Evolutionary conservation across 768 basidiomycete genomes (phyloP), one percentile per base, ranked within the genome.

Genomic region (Boletus tylopilopsis): DNA sequence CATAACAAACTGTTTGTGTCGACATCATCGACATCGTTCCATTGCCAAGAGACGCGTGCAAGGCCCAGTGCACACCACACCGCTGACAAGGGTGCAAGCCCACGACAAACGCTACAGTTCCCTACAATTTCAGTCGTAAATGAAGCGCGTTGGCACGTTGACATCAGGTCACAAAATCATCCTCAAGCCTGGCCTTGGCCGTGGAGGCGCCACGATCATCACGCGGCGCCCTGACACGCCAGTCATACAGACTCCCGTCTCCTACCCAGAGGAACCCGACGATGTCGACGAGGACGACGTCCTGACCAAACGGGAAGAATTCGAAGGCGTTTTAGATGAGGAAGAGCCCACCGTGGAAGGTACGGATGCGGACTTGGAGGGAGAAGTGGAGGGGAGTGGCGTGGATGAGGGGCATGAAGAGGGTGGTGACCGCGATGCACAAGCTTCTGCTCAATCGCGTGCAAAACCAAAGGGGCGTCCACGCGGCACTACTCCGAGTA

Each of bases 381-480:
- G 55, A 0, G 70, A 67, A 19, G 68, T 56, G 34, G 69, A 62
- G 22, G 70, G 61, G 45, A 69, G 69, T 43, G 65, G 62, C 1
- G 54, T 54, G 15, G 59, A 59, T 23, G 72, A 68, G 4, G 58
- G 57, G 6, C 61, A 64, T 16, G 65, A 63, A 4, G 68, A 63
- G n/a, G 60, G 61, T 33, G 67, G 51, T 22, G 76, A 73, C 33
- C 67, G 68, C 33, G 70, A 71, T 7, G 62, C 58, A 45, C 64
- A 56, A 42, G 52, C 67, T 23, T 62, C 62, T 5, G 61, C 64
- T 34, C 60, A 73, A 23, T 50, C 71, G 47, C 55, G 76, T 51
- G 66, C 70, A 40, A 58, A 70, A 50, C 69, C 78, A 36, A 56
- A 71, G 52, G 67, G 72, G 36, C 65, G 75, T 35, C 66, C 68